A percentile compares a stretch with the other conserved stretches of the same genome.
Conservation (phyloP, 2,329 filamentous ascomycete species). For the Grosmannia clavigera region DNA sequence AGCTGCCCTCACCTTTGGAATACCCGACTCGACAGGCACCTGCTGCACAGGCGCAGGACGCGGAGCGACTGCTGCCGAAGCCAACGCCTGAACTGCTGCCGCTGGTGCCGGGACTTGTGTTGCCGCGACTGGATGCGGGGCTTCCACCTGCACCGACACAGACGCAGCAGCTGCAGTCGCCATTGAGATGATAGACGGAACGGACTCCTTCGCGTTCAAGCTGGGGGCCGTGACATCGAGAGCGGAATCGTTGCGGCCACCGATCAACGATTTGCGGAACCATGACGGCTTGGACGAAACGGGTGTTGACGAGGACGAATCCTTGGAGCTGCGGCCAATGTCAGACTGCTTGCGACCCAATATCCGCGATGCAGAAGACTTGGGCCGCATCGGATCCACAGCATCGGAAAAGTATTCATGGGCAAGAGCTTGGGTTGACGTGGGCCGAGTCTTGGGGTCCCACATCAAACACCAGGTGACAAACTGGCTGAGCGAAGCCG, state of each 20-base stretch:
- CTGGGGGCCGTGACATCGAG: conserved; percentile 34
- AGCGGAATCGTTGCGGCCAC: conserved; percentile 52
- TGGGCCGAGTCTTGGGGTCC: conserved; percentile 87
- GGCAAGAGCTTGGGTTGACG: conserved; percentile 82
- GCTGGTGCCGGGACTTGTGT: not conserved
- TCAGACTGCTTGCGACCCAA: conserved; percentile 86
- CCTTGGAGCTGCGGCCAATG: conserved; percentile 55
- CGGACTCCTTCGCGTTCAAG: conserved; percentile 1
- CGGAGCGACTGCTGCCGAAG: conserved; percentile 18
- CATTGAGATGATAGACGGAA: not conserved
- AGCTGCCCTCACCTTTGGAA: conserved; percentile 34
- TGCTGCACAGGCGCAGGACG: conserved; percentile 31
- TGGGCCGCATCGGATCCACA: conserved; percentile 82
- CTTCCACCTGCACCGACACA: not conserved
- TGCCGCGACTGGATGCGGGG: not conserved
- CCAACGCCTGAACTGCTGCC: not conserved
- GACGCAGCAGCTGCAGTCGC: not conserved
- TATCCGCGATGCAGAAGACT: conserved; percentile 73
- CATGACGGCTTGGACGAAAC: conserved; percentile 79
- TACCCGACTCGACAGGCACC: conserved; percentile 25
- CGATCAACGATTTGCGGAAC: conserved; percentile 92
- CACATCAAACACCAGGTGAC: conserved; percentile 99
- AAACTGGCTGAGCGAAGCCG: conserved; percentile 73
- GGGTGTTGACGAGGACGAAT: conserved; percentile 42
- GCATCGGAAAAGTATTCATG: conserved; percentile 94